Base-by-base conservation (phyloP, 1,284 basidiomycete species). In the Ceratobasidium sp. region DNA sequence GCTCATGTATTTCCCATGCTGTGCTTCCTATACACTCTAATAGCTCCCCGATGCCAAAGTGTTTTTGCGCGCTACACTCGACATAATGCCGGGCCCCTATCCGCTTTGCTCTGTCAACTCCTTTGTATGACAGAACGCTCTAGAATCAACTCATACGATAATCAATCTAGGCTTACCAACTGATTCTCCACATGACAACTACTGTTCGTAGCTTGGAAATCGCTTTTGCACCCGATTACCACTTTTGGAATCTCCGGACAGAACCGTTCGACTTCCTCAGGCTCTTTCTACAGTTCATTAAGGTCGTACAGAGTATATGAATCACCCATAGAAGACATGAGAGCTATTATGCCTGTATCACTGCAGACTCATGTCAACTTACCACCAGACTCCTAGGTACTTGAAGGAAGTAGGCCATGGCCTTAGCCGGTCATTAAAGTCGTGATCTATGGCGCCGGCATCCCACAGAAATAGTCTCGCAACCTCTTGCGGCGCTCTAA, bases 161-260 rank as follows among this genome's bases (percentile, higher is more conserved):
- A 7, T 7, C 4, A 40, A 44, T 49, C 18, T 49, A 18, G 26
- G 23, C 72, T 23, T 55, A 75, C 72, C 10, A 26, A 18, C 44
- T 75, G 60, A n/a, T 60, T 51, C 40, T 61, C 60, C 13, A 75
- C 49, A 18, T 33, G 33, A 18, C 23, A 5, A 20, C 18, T 9
- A 20, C 33, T 9, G 10, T 58, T 18, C 20, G 13, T 28, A 33
- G 33, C 26, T 39, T 60, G 44, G 6, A 60, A 7, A 23, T 73
- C 71, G n/a, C n/a, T 49, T 51, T 73, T 73, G 46, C 71, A 75
- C 3, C 61, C 72, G n/a, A 66, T 51, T n/a, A 66, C 51, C 18
- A 75, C 23, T 6, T 42, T 75, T n/a, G 72, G 72, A 28, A 64
- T 10, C 15, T 28, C 46, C 4, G 49, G 60, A 55, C 46, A 55